Evolutionary conservation across 73 alveolate genomes (phyloP).

Genomic region (Paramecium bursaria): DNA sequence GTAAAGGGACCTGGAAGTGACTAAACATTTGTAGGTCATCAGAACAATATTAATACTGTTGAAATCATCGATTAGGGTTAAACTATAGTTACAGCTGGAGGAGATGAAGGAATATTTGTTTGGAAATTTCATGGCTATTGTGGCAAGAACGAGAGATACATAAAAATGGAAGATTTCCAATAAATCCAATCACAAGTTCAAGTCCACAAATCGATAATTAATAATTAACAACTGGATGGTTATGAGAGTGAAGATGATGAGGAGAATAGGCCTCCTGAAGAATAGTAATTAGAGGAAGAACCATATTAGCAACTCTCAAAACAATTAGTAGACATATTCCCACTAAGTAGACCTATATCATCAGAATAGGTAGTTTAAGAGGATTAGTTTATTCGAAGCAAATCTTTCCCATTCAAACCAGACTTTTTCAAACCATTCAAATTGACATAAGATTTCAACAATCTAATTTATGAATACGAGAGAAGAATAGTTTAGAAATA

Average conservation of each 20-base stretch:
- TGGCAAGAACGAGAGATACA: slow-evolving; percentile 59
- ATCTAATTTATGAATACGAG: slow-evolving; percentile 2
- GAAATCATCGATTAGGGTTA: slow-evolving; percentile 64
- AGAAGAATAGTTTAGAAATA: slow-evolving; percentile 7
- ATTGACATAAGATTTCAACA: neutral
- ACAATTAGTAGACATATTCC: slow-evolving; percentile 25
- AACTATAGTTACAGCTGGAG: slow-evolving; percentile 70
- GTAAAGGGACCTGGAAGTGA: slow-evolving; percentile 68
- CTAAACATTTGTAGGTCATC: slow-evolving; percentile 64
- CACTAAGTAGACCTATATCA: neutral
- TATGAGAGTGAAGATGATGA: slow-evolving; percentile 17
- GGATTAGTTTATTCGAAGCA: neutral
- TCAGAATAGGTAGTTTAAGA: slow-evolving; percentile 12
- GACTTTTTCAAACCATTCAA: slow-evolving; percentile 36
- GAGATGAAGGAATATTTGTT: slow-evolving; percentile 73
- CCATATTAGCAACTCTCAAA: neutral
- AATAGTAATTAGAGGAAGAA: too few species aligned
- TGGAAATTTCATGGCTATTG: slow-evolving; percentile 73
- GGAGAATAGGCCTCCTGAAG: neutral
- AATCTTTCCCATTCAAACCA: slow-evolving; percentile 12
- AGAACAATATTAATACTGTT: slow-evolving; percentile 32
- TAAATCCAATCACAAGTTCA: slow-evolving; percentile 15
- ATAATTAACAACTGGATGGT: slow-evolving; percentile 25
- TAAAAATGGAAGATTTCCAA: slow-evolving; percentile 45
- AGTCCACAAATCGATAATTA: slow-evolving; percentile 34